Conservation (phyloP, 306 rosid species). For the Dalbergia oliveri region DNA sequence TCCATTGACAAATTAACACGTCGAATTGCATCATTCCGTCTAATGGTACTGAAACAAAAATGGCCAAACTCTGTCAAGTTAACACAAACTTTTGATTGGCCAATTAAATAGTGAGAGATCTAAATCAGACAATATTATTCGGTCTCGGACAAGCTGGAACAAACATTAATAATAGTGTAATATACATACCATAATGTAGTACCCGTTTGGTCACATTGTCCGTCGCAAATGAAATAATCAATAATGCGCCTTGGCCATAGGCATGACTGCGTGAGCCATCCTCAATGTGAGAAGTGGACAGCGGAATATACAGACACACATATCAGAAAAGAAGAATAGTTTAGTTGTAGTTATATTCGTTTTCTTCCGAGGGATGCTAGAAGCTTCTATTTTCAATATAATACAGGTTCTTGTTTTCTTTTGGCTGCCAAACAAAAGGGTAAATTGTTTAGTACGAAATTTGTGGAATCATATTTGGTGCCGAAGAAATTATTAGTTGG, state of each 20-base stretch:
- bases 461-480: neutral
- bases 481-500: neutral
- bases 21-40: too few species aligned
- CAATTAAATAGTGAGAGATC: too few species aligned
- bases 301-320: neutral
- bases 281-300: neutral
- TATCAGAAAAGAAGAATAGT: neutral
- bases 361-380: neutral
- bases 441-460: neutral
- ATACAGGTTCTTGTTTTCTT: neutral
- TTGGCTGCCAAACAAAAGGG: neutral
- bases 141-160: neutral
- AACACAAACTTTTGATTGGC: neutral
- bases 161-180: neutral
- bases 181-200: neutral
- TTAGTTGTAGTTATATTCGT: neutral
- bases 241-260: neutral
- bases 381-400: neutral
- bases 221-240: neutral
- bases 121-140: too few species aligned
- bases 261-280: neutral
- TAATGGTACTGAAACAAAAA: too few species aligned
- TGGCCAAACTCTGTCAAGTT: neutral
- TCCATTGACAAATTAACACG: too few species aligned
- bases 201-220: neutral